Evolutionary conservation across 2,329 filamentous ascomycete species (phyloP).

Genomic region (Sporothrix globosa): DNA sequence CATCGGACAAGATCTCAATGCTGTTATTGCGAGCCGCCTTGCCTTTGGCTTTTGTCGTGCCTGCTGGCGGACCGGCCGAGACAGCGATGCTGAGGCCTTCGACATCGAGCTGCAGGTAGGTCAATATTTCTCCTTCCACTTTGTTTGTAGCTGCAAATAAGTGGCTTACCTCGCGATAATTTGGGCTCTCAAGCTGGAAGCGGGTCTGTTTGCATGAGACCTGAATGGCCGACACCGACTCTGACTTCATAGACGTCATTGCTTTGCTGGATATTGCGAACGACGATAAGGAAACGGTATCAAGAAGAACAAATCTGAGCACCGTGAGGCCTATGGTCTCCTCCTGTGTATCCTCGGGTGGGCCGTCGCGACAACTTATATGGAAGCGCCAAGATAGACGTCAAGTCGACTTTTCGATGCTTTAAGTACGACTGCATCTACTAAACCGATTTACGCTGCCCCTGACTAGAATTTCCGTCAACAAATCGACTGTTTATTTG

Average conservation of each 20-base stretch:
- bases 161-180: conserved; percentile 58
- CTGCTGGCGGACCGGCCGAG: conserved; percentile 44
- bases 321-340: too few relatives aligned
- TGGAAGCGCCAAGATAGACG: not conserved
- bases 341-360: too few relatives aligned
- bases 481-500: not conserved
- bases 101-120: conserved; percentile 62
- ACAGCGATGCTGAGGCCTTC: conserved; percentile 74
- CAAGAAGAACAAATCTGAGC: not conserved
- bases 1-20: conserved; percentile 71
- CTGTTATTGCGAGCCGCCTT: conserved; percentile 54
- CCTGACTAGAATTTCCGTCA: too few relatives aligned
- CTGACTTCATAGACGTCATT: conserved; percentile 47
- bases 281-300: not conserved
- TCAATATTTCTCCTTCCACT: not conserved
- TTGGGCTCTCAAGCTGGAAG: conserved; percentile 62
- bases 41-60: conserved; percentile 51
- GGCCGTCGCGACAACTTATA: conserved; percentile 2
- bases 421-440: not conserved
- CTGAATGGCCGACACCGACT: conserved; percentile 58
- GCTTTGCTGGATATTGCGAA: not conserved
- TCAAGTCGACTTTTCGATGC: not conserved
- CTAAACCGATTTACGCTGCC: not conserved
- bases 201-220: conserved; percentile 69
- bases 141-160: not conserved